Evolutionary conservation across 768 basidiomycete genomes (phyloP), one percentile per base, ranked within the genome.

Genomic region (Pleurotus tuber-regium): DNA sequence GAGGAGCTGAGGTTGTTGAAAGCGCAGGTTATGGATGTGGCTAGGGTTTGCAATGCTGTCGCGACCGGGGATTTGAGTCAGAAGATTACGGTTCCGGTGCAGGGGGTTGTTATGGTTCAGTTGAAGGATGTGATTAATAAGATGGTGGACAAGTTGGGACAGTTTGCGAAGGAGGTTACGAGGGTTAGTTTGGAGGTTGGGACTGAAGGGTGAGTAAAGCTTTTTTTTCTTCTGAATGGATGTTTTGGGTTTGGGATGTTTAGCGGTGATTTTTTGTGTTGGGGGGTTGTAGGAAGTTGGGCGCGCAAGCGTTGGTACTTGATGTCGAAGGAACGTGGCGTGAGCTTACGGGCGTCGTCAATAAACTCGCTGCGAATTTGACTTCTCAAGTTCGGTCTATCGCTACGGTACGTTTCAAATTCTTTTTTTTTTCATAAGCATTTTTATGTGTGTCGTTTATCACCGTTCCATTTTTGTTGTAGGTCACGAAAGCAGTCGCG

Each of bases 401-500:
- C 29, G 46, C 46, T 24, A 47, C 21, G 28, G 46, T 47, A 47
- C 31, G 46, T 16, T 9, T 29, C n/a, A 18, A 10, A 31, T 31
- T 33, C 16, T 33, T n/a, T n/a, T 33, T 33, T 23, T 24, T 42
- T 18, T 18, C 36, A 38, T 8, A 8, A 38, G 5, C 5, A 38
- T n/a, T 6, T 18, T 16, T 31, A 31, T 31, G 14, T 16, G 5
- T 38, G 6, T n/a, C 25, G 40, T 23, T 7, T 5, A 88, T 91
- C 56, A 82, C 94, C n/a, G n/a, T n/a, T n/a, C n/a, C n/a, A 51
- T 89, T 87, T 43, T 91, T 92, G 49, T 89, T 91, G 2, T 82
- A 84, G 55, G 94, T 98, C 54, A 96, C 94, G 16, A 93, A 90
- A 70, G 94, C 93, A 4, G 92, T 96, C 64, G 93, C 93, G 0